Evolutionary conservation across 441 rosid species (phyloP).

Genomic region (Raphanus hybrid): DNA sequence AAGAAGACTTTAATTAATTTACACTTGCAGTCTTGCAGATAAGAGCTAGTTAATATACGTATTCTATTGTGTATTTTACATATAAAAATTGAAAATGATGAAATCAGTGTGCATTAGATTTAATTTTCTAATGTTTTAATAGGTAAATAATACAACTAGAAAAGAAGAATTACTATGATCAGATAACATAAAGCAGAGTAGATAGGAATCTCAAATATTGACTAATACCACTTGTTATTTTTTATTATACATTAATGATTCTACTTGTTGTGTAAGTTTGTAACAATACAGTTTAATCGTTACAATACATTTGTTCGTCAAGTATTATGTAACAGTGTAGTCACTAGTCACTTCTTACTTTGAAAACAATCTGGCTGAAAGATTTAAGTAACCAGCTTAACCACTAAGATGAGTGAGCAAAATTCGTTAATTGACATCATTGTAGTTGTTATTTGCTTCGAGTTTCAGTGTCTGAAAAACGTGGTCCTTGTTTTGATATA

Average conservation of each 20-base stretch:
- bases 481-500: background rate
- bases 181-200: conserved; percentile 13
- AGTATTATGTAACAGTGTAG: background rate
- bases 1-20: background rate
- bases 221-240: conserved; percentile 2
- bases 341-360: background rate
- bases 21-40: conserved; percentile 22
- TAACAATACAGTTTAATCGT: background rate
- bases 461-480: background rate
- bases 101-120: background rate
- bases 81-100: background rate
- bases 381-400: background rate
- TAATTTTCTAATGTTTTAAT: background rate
- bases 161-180: background rate
- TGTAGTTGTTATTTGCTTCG: background rate
- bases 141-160: background rate
- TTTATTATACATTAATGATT: background rate
- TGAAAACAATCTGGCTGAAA: no score
- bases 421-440: background rate
- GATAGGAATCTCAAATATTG: background rate
- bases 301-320: background rate
- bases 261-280: background rate
- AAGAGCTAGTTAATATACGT: background rate
- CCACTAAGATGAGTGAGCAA: conserved; percentile 2
- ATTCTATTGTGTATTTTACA: background rate